Conservation (phyloP, 257 asterid genomes). For the Solanum chmielewskii region DNA sequence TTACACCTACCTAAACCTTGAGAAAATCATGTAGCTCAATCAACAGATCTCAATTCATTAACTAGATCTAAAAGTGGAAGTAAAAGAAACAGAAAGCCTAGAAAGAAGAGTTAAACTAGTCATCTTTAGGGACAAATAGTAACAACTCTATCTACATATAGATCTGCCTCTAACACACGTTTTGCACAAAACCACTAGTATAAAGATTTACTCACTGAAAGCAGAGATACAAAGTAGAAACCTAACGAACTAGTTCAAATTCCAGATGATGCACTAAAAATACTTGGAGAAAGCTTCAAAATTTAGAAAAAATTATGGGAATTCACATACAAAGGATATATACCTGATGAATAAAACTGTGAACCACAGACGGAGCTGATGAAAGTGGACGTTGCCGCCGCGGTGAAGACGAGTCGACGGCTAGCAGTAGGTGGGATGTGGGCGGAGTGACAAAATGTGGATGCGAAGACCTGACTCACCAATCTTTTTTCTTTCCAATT, state of each 20-base stretch:
- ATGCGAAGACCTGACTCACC: neutral
- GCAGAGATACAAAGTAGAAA: neutral
- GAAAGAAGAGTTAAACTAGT: neutral
- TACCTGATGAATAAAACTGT: neutral
- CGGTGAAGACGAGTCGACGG: neutral
- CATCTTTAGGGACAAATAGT: neutral
- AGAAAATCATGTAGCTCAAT: neutral
- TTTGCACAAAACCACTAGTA: neutral
- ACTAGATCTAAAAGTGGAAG: neutral
- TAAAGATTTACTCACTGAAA: neutral
- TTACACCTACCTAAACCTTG: neutral
- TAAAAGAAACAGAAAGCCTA: neutral
- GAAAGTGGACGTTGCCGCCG: neutral
- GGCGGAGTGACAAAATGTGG: neutral
- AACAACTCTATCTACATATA: neutral
- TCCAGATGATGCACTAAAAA: neutral
- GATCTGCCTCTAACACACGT: neutral
- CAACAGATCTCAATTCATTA: neutral
- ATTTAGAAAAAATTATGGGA: neutral
- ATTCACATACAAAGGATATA: neutral
- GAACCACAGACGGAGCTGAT: neutral
- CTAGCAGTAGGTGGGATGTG: neutral
- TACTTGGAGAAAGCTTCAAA: neutral
- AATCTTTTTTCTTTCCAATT: neutral
- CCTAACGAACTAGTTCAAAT: neutral